These are phyloP conservation scores for Zasmidium angulare DNA, from an alignment of 2,329 filamentous ascomycete species.

Conservation along the genomic window DNA sequence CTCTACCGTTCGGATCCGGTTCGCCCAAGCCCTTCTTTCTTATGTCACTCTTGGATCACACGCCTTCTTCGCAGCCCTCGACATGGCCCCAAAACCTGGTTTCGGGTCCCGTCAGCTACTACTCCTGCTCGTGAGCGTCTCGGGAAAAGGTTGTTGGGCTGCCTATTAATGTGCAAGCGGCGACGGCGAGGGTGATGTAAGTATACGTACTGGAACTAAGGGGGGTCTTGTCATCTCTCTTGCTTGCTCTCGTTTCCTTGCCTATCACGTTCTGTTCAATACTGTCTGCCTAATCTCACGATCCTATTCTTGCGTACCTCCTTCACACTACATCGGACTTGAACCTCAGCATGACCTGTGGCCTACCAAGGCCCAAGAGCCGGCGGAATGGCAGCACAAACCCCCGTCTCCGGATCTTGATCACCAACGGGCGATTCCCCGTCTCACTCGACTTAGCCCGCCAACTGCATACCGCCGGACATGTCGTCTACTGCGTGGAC, in stretches of 20 bases:
- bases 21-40: background rate
- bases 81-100: background rate
- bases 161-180: background rate
- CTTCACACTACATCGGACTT: background rate
- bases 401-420: slow-evolving; percentile 9
- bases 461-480: slow-evolving; percentile 16
- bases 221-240: background rate
- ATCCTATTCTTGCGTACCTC: background rate
- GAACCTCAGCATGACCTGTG: background rate
- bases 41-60: slow-evolving; percentile 1
- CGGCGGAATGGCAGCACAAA: background rate
- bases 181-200: background rate
- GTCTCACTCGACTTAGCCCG: slow-evolving; percentile 22
- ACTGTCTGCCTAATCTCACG: background rate
- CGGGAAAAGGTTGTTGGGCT: too few species aligned
- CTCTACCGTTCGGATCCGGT: background rate
- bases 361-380: background rate
- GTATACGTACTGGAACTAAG: too few species aligned
- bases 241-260: background rate
- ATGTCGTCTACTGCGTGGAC: slow-evolving; percentile 20
- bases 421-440: slow-evolving; percentile 24
- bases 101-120: background rate
- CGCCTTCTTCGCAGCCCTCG: background rate
- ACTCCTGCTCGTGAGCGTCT: background rate
- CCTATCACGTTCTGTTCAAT: background rate